A percentile compares a stretch with the other conserved stretches of the same genome.
Conservation (phyloP, 1,139 yeast species). For the Candida tropicalis region DNA sequence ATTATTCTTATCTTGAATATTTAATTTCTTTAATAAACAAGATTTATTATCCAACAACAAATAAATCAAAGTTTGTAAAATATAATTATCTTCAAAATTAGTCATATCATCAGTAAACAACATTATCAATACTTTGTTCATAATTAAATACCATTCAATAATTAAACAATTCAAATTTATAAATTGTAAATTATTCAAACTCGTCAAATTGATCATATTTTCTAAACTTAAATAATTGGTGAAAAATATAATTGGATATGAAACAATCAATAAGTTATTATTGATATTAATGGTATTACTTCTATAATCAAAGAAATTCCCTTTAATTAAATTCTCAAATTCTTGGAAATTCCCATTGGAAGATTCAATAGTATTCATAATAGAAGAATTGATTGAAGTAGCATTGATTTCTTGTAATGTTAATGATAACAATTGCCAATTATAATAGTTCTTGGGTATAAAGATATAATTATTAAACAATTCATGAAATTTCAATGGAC, state of each 20-base stretch:
- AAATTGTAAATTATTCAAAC: constrained; percentile 19
- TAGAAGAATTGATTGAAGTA: constrained; percentile 17
- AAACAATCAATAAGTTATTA: constrained; percentile 45
- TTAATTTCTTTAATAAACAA: constrained; percentile 11
- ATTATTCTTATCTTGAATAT: constrained; percentile 3
- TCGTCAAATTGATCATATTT: constrained; percentile 20
- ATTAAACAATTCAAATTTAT: constrained; percentile 25
- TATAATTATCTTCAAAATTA: constrained; percentile 27
- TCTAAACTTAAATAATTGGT: constrained; percentile 16
- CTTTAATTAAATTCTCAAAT: constrained; percentile 15
- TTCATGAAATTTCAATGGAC: constrained; percentile 49
- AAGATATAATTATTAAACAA: constrained; percentile 44
- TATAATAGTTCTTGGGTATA: constrained; percentile 36
- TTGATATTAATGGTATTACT: constrained; percentile 31
- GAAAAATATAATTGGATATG: constrained; percentile 45
- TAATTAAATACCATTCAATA: constrained; percentile 44
- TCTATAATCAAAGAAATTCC: constrained; percentile 26
- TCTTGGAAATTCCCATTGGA: constrained; percentile 16
- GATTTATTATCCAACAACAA: constrained; percentile 22
- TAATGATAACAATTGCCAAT: constrained; percentile 43
- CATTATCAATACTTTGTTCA: constrained; percentile 33
- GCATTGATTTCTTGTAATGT: constrained; percentile 43
- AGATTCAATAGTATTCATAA: constrained; percentile 14
- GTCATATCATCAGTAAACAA: constrained; percentile 23
- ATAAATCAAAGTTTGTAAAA: constrained; percentile 31